A percentile compares a stretch with the other conserved stretches of the same genome.
These are phyloP conservation scores for Xylariaceae sp. DNA, from an alignment of 2,329 filamentous ascomycete species.

Conservation along the genomic window DNA sequence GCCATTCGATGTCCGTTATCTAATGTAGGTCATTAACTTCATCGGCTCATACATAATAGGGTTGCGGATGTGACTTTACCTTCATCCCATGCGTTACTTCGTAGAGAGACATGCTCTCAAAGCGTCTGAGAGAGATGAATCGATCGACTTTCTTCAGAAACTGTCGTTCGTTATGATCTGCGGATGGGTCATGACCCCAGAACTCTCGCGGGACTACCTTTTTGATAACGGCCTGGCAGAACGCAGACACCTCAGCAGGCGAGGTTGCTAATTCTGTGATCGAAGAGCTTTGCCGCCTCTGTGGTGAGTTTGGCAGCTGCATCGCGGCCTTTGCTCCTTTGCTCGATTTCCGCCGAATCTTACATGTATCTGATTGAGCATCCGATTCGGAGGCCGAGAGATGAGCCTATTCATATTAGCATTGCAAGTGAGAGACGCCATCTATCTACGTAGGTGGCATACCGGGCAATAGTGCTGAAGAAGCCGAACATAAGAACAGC, in stretches of 20 bases:
- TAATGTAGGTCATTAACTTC: constrained; percentile 33
- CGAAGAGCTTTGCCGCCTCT: constrained; percentile 39
- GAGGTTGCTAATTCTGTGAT: constrained; percentile 66
- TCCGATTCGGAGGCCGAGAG: constrained; percentile 10
- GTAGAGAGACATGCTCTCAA: constrained; percentile 75
- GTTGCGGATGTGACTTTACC: constrained; percentile 40
- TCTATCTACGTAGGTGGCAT: constrained; percentile 8
- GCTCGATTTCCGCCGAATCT: constrained; percentile 14
- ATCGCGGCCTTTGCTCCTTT: constrained; percentile 13
- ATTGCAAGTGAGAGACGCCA: neutral
- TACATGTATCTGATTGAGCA: constrained; percentile 6
- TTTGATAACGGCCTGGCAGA: constrained; percentile 70
- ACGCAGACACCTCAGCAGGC: constrained; percentile 67
- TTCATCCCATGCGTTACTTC: constrained; percentile 70
- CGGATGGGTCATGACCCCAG: constrained; percentile 58
- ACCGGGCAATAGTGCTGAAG: constrained; percentile 74
- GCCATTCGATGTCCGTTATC: constrained; percentile 68
- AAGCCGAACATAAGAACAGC: constrained; percentile 74
- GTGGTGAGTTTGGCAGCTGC: constrained; percentile 21
- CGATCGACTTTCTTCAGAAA: constrained; percentile 66
- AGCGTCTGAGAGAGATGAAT: constrained; percentile 73
- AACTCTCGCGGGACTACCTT: constrained; percentile 69
- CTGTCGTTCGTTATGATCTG: constrained; percentile 52
- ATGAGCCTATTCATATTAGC: constrained; percentile 21
- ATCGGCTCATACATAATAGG: neutral